These are phyloP conservation scores for Turnera subulata DNA, from an alignment of 345 rosid genomes.

Conservation along the genomic window DNA sequence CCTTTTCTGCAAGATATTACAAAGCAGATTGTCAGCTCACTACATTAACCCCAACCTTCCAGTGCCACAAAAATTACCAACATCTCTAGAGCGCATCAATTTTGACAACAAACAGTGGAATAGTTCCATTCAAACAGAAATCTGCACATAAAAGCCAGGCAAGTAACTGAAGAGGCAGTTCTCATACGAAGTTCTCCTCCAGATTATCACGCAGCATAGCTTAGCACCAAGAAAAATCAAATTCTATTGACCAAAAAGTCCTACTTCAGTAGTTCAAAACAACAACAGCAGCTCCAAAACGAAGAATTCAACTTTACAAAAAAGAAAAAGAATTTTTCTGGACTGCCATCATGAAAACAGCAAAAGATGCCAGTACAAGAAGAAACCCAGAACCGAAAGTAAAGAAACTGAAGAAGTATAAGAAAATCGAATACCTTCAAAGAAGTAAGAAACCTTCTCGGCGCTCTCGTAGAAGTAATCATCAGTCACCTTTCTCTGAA, in stretches of 20 bases:
- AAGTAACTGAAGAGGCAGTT: no score
- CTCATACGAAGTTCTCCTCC: no score
- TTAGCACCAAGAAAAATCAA: no score
- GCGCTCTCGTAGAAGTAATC: constrained; percentile 90
- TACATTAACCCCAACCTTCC: neutral
- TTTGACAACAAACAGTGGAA: neutral
- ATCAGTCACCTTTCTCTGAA: constrained; percentile 51
- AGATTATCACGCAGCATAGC: no score
- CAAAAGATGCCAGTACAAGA: neutral
- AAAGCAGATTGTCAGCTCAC: constrained; percentile 4
- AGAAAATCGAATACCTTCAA: constrained; percentile 56
- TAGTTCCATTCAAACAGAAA: neutral
- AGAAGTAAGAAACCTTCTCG: constrained; percentile 81
- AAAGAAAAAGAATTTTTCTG: no score
- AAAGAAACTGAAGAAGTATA: neutral
- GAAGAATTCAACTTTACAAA: no score
- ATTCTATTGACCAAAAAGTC: no score
- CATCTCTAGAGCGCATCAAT: neutral
- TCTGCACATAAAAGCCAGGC: no score
- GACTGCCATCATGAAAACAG: neutral
- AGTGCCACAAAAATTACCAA: constrained; percentile 4
- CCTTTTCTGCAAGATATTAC: constrained; percentile 62
- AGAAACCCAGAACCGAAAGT: no score
- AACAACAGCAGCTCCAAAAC: neutral
- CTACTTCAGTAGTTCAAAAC: neutral